Evolutionary conservation across 2,329 filamentous ascomycete genomes (phyloP), one percentile per base, ranked within the genome.

Genomic region (Emydomyces testavorans): DNA sequence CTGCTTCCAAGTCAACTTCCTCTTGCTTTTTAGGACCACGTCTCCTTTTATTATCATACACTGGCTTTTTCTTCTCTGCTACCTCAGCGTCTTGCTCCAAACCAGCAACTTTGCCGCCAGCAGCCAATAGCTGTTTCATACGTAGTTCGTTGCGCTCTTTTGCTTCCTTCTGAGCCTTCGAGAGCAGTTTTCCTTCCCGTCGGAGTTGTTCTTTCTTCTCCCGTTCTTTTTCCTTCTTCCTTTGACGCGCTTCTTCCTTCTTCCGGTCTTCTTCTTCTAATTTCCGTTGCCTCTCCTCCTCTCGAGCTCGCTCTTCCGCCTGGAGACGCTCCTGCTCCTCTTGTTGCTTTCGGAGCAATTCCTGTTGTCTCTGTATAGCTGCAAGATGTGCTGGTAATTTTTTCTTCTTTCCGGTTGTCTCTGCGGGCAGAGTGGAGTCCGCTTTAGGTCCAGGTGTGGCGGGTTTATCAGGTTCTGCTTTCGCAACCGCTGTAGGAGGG

Each of bases 11-110:
- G 48, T 78, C 75, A 13, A 46, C 23, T 49, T 79, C 76, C 15
- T 75, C 75, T 50, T 72, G 69, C 62, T 78, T 78, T 62, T 77
- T 77, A 48, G 79, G 74, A 48, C 77, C 82, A 64, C 83, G 85
- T 24, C 53, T 53, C 74, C 87, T 94, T 70, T 80, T 82, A 58
- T 77, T 81, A 62, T 93, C 85, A 53, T 83, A 81, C 24, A 78
- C 74, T 18, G 78, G 74, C 65, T 85, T 87, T 73, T 87, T 89
- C 74, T 89, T 90, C 57, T 82, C 71, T 13, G 24, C 37, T 4
- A 15, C 1, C 51, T 78, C 77, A 2, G 69, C 62, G 21, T 73
- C 73, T 40, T 57, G 57, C 39, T 66, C 59, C 50, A 70, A 57
- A 56, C 71, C 67, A 52, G 69, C 66, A 56, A 71, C 70, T 49